phyloP scores from a whole-genome alignment of 768 basidiomycete genomes.

The Amanita muscaria region DNA sequence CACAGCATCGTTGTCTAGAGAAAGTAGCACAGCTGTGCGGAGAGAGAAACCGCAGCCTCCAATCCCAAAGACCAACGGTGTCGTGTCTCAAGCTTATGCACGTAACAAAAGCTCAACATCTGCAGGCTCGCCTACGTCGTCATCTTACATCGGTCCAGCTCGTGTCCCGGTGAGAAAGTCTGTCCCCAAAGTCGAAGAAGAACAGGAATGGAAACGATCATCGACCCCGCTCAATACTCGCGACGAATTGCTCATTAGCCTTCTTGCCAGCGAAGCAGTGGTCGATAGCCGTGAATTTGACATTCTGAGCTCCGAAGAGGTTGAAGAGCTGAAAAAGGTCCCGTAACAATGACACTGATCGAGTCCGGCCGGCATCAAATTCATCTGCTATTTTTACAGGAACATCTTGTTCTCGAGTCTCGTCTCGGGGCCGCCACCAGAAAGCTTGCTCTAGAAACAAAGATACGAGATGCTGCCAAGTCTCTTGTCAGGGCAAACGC shows the following conservation, averaged over 20 bases:
- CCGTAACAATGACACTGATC: slow-evolving; percentile 6
- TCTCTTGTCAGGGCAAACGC: slow-evolving; percentile 65
- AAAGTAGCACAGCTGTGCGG: background rate
- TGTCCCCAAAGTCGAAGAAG: slow-evolving; percentile 15
- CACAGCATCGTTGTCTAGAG: slow-evolving; percentile 3
- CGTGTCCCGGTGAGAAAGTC: slow-evolving; percentile 28
- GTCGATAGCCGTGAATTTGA: slow-evolving; percentile 83
- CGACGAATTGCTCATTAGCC: slow-evolving; percentile 82
- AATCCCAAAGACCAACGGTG: background rate
- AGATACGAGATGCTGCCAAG: slow-evolving; percentile 79
- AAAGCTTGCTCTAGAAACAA: slow-evolving; percentile 74
- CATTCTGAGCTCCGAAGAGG: slow-evolving; percentile 51
- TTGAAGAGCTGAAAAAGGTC: slow-evolving; percentile 46
- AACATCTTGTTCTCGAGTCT: slow-evolving; percentile 61
- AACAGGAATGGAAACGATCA: slow-evolving; percentile 32
- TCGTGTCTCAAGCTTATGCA: background rate
- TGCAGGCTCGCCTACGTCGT: slow-evolving; percentile 31
- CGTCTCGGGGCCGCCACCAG: slow-evolving; percentile 58
- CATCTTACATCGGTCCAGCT: slow-evolving; percentile 24
- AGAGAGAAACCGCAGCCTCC: slow-evolving; percentile 6
- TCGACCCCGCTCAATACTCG: slow-evolving; percentile 46
- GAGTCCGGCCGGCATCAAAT: background rate
- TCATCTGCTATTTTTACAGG: slow-evolving; percentile 37
- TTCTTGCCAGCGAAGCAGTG: slow-evolving; percentile 88
- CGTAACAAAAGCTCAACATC: slow-evolving; percentile 6